A percentile compares a stretch with the other conserved stretches of the same genome.
phyloP scores from a whole-genome alignment of 2,329 filamentous ascomycete species.

The Seiridium unicorne region DNA sequence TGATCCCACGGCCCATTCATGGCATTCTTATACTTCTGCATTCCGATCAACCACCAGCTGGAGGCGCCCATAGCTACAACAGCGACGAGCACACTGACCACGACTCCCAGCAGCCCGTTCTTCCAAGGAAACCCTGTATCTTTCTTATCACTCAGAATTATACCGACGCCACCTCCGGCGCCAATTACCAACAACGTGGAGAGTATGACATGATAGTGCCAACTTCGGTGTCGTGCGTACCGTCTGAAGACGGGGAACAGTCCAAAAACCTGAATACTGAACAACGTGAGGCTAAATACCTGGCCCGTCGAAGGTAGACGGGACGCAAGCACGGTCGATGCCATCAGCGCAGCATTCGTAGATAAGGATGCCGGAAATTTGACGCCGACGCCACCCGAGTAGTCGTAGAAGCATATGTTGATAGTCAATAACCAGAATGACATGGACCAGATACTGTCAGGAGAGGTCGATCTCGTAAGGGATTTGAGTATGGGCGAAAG shows the following conservation, averaged over 20 bases:
- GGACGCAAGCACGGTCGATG: conserved; percentile 88
- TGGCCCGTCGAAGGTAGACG: conserved; percentile 86
- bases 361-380: conserved; percentile 76
- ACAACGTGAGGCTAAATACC: conserved; percentile 91
- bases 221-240: conserved; percentile 78
- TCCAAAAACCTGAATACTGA: conserved; percentile 96
- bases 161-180: conserved; percentile 75
- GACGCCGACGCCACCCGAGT: conserved; percentile 66
- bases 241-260: conserved; percentile 97
- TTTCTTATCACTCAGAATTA: conserved; percentile 49
- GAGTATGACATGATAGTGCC: conserved; percentile 75
- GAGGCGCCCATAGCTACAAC: conserved; percentile 85
- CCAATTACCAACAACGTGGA: conserved; percentile 75
- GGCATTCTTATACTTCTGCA: conserved; percentile 99
- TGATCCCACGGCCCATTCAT: conserved; percentile 98
- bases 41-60: conserved; percentile 95
- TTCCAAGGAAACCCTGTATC: conserved; percentile 48
- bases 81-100: conserved; percentile 73
- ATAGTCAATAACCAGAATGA: conserved; percentile 89
- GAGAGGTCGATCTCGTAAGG: conserved; percentile 87
- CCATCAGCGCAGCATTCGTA: conserved; percentile 96
- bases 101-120: conserved; percentile 65
- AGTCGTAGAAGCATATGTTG: conserved; percentile 98
- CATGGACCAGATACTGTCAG: conserved; percentile 96
- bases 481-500: conserved; percentile 95